Base-by-base conservation (phyloP, 768 basidiomycete species). In the Leccinum ochraceum region DNA sequence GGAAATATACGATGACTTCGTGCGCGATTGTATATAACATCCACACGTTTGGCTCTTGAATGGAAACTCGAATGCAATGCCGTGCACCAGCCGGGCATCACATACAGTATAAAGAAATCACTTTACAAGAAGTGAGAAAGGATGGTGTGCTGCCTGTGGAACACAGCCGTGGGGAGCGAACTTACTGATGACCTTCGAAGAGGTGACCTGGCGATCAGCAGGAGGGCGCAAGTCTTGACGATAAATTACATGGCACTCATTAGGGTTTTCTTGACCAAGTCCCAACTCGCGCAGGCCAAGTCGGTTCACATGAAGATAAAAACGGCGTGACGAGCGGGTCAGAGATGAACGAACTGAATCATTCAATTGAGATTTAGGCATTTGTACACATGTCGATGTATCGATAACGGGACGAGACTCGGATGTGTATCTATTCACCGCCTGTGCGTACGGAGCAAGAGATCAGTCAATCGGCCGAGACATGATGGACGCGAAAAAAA, bases 241-340 rank as follows among this genome's bases (percentile, higher is more conserved):
- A 34, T 34, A 13, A 4, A 34, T 37, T 4, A 51, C 16, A 22
- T 16, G 3, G 54, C n/a, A 24, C 53, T 26, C 10, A 10, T n/a
- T 11, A 92, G 92, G 92, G 22, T 22, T 22, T 22, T 22, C 22
- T 34, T 34, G 34, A 90, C 69, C 90, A 94, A 32, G 11, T 32
- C 1, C 70, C 92, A 94, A 67, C 80, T 94, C 22, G 94, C 90
- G 16, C 79, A 86, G 63, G 84, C 87, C 6, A 93, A 94, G 76
- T 86, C 83, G 1, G 85, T 94, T 20, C 85, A 92, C 68, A 91
- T 93, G 88, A 92, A 93, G 77, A 22, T 22, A 22, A 84, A 84
- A 67, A 89, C 84, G 11, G 62, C 53, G 10, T 70, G 52, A 67
- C 4, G 13, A 24, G 30, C 16, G n/a, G 24, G 4, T 32, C 13